Evolutionary conservation across 202 grass and related monocot species (phyloP), one percentile per base, ranked within the genome.

Genomic region (Saccharum hybrid): DNA sequence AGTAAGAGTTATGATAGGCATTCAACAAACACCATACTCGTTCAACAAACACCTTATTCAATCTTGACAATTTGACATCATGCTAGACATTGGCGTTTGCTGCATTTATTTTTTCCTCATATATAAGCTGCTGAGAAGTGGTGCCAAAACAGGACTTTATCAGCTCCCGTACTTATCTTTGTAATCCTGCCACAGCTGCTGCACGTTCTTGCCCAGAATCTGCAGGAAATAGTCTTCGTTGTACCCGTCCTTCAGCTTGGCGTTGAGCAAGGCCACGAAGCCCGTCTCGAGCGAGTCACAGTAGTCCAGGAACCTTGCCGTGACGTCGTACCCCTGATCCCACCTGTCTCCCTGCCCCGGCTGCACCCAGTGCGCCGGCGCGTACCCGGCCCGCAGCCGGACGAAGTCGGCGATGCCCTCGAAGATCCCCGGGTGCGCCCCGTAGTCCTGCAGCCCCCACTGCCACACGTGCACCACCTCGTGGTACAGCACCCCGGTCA

Each of bases 401-500:
- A 93, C 86, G 19, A 36, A 96, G 74, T 96, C 86, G 21, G 88
- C 86, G 65, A 96, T 96, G 6, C 94, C 94, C 83, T 88, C 82
- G 41, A 89, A 76, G 18, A 96, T 48, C 5, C 92, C 79, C 0
- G 43, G 5, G 5, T 84, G 40, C 2, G 69, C 37, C 3, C 15
- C 48, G 48, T 87, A 26, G 40, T 39, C 54, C 1, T 34, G 16
- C 28, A 7, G 6, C 78, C 84, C 79, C 94, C 89, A 93, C 62
- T 97, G 89, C 91, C 94, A 97, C 18, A 93, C 87, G 33, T 88
- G 91, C 14, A 67, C 68, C 62, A 52, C 39, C 87, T 93, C 82
- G 21, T 97, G 94, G 81, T 88, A 97, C 30, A 93, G 7, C 65
- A 97, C 85, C 0, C 88, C 88, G 10, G 68, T 40, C 61, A 94